Conservation (phyloP, 1,284 basidiomycete genomes). For the Malassezia globosa region DNA sequence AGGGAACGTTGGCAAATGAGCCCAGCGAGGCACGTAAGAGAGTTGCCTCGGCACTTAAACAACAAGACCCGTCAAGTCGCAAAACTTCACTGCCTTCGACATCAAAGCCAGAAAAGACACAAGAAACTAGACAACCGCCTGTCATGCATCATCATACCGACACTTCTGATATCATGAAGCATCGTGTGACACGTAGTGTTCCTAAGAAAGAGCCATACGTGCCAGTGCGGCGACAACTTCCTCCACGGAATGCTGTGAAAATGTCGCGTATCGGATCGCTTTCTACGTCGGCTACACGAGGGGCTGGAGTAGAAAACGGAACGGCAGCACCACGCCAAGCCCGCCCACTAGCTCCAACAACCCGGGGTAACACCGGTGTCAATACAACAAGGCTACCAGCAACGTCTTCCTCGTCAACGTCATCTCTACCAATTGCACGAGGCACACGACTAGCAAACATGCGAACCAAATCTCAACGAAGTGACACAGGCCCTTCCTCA, state of each 20-base stretch:
- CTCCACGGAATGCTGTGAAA: slow-evolving; percentile 4
- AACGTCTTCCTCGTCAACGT: too few relatives aligned
- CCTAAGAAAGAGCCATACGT: slow-evolving; percentile 14
- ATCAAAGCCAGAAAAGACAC: background rate
- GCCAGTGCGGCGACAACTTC: slow-evolving; percentile 10
- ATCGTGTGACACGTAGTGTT: background rate
- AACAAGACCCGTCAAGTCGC: too few relatives aligned
- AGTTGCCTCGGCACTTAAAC: background rate
- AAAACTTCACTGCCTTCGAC: background rate
- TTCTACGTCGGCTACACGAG: background rate
- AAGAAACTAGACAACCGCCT: background rate
- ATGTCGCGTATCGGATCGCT: slow-evolving; percentile 6
- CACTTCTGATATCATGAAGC: background rate
- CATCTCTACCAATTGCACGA: too few relatives aligned
- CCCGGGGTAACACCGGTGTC: too few relatives aligned
- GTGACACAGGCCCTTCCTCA: too few relatives aligned
- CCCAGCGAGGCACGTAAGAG: background rate
- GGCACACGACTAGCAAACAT: too few relatives aligned
- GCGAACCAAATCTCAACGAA: too few relatives aligned
- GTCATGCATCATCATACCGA: background rate
- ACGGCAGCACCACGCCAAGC: too few relatives aligned
- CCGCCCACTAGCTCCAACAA: too few relatives aligned
- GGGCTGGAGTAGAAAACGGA: too few relatives aligned
- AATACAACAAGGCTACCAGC: too few relatives aligned
- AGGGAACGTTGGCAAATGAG: background rate